Percentiles rank a stretch among this genome's conserved stretches.
Conservation (phyloP, 23 red algal genomes). For the Gracilariopsis chorda region DNA sequence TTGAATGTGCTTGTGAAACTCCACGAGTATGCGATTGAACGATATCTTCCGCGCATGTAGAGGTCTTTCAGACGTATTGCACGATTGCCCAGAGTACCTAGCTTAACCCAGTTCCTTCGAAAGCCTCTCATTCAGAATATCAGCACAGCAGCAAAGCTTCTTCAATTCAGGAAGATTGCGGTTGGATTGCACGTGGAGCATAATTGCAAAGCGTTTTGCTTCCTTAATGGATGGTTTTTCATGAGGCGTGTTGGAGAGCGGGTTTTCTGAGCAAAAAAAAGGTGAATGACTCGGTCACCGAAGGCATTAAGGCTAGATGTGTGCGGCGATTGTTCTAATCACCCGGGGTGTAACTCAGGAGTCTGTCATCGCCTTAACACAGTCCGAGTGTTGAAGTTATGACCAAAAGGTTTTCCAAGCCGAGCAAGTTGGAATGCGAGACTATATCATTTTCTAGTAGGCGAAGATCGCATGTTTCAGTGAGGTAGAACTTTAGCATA, state of each 20-base stretch:
- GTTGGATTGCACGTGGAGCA: constrained; percentile 7
- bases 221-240: not conserved
- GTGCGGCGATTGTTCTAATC: not conserved
- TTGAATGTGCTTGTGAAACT: not conserved
- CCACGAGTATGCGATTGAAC: not conserved
- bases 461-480: not conserved
- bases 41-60: not conserved
- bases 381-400: not conserved
- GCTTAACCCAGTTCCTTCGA: too few species aligned
- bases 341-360: not conserved
- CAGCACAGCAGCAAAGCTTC: constrained; percentile 14
- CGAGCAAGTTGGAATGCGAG: not conserved
- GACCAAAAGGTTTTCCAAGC: not conserved
- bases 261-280: not conserved
- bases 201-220: constrained; percentile 3
- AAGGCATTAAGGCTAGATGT: not conserved
- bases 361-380: not conserved
- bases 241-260: not conserved
- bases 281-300: not conserved
- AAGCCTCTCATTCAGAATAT: not conserved
- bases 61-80: too few species aligned
- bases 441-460: too few species aligned
- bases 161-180: not conserved
- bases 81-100: too few species aligned
- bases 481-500: not conserved